Evolutionary conservation across 495 filamentous ascomycete genomes (phyloP), one percentile per base, ranked within the genome.

Genomic region (Glonium stellatum): DNA sequence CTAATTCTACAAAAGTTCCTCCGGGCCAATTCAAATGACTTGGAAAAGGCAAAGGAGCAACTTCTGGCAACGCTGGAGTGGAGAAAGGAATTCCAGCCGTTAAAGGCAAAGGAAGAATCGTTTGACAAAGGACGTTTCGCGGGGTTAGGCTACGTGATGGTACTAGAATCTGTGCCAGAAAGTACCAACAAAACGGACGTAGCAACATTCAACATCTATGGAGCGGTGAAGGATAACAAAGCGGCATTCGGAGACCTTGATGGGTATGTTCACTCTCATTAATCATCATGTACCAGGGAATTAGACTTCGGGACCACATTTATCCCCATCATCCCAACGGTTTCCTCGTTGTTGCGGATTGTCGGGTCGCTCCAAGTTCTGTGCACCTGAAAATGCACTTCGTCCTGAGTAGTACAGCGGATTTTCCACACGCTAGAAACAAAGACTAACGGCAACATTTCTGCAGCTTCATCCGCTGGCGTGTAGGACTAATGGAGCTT

Each of bases 1-100:
- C 83, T 95, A 60, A 80, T 96, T 48, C 72, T 95, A 54, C 89
- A 95, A 68, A 96, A 96, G 76, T 96, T 90, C 73, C 82, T 96
- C 34, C 87, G 90, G 58, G 91, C 90, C 65, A 96, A 95, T 68
- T 80, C 84, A 50, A 86, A 88, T 46, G 84, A 92, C 63, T 67
- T 90, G 2, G 75, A 74, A 54, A 82, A 83, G 61, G 89, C 91
- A 1, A 81, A 82, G 63, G 79, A 83, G 34, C 90, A 96, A 74
- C 81, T 96, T 23, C 79, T 74, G 61, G 84, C 86, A 67, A 89
- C 90, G 1, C 76, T 96, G 12, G 78, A 86, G 51, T 96, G 89
- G 89, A 83, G 91, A 39, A 86, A 85, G 71, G 69, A 84, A 71
- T 80, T 79, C 55, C 67, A 84, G 15, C 82, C 83, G 0, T 48